Evolutionary conservation across 176 grass and related monocot genomes (phyloP), one percentile per base, ranked within the genome.

Genomic region (Aegilops umbellulata): DNA sequence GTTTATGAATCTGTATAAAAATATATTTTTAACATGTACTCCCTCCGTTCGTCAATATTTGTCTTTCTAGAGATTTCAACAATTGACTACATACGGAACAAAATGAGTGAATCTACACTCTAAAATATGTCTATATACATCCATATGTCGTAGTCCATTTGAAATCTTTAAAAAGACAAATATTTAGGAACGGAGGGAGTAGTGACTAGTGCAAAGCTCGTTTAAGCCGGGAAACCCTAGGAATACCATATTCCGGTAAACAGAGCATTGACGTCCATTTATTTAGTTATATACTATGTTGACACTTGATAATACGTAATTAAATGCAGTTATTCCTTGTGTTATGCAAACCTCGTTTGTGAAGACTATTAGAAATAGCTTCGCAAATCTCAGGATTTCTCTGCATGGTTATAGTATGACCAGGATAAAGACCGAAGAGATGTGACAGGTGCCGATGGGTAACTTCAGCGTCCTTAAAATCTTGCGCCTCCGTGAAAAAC

Each of bases 341-440:
- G 69, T 68, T 88, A 24, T 76, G 23, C 77, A 80, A 77, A 97
- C 95, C 95, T 97, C 92, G 90, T 91, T 97, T 97, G 27, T 86
- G 85, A 84, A 97, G 95, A 83, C 87, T 97, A 84, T 90, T 94
- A 10, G 84, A 87, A 67, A 88, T 91, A 88, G 92, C 92, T 91
- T 90, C 85, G 36, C 92, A 94, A 49, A 97, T 58, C 57, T 97
- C 84, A 77, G 85, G 87, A 71, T 87, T 88, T 83, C 88, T 74
- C 85, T 88, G 78, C 8, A 85, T n/a, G 31, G 95, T 86, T 76
- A 97, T 91, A 55, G 92, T 91, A 91, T 97, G 95, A 44, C 95
- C 95, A 74, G 95, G 92, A 83, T 91, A 97, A 91, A 97, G 95
- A 38, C 95, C 92, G 34, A 97, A 97, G 23, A 97, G 89, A 84